Percentiles rank a stretch among this genome's conserved stretches.
phyloP scores from a whole-genome alignment of 495 filamentous ascomycete genomes.

The Hypomontagnella submonticulosa region DNA sequence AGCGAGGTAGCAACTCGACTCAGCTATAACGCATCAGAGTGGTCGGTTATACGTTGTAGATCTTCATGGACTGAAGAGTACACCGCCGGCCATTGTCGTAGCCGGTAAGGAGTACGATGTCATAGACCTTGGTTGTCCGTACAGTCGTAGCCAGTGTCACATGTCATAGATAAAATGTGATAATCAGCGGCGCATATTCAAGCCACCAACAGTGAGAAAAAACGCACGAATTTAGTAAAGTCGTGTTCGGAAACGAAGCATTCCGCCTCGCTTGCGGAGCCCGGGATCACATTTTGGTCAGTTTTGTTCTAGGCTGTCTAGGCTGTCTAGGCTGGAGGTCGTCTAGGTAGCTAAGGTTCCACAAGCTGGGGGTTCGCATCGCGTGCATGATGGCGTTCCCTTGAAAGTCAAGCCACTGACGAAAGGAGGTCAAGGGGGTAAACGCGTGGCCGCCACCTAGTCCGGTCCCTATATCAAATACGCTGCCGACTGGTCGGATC shows the following conservation, averaged over 20 bases:
- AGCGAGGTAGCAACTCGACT: not conserved
- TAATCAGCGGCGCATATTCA: not conserved
- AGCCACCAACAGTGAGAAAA: not conserved
- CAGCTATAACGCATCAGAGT: no score
- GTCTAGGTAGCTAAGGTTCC: conserved; percentile 40
- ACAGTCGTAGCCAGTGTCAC: no score
- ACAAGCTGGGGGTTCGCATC: conserved; percentile 52
- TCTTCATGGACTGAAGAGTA: no score
- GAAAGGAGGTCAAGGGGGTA: no score
- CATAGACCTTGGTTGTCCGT: no score
- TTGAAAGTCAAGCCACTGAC: not conserved
- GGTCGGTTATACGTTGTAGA: no score
- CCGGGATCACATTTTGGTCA: conserved; percentile 25
- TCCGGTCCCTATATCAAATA: no score
- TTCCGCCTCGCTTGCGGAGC: conserved; percentile 30
- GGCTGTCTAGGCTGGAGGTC: conserved; percentile 36
- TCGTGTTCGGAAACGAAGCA: conserved; percentile 33
- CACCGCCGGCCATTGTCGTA: no score
- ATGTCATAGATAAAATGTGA: not conserved
- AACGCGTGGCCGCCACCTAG: no score
- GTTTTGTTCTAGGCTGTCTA: no score
- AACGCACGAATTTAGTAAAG: conserved; percentile 3
- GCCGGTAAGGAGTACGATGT: no score
- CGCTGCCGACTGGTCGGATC: no score
- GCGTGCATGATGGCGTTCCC: conserved; percentile 47